Percentiles rank a stretch among this genome's conserved stretches.
Conservation (phyloP, 805 yeast species). For the Teunomyces panamensis region DNA sequence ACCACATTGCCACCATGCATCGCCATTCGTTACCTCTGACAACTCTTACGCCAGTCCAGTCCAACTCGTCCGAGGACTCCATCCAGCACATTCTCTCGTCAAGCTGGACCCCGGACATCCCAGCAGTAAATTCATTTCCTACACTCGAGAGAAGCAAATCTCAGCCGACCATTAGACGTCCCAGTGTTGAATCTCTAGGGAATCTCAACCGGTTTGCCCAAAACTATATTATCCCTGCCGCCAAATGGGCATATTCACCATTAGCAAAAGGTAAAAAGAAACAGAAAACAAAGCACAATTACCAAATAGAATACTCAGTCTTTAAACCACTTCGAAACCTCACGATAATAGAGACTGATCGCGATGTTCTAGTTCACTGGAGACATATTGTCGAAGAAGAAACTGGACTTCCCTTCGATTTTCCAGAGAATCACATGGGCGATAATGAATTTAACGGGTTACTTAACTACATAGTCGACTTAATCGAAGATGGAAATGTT, state of each 20-base stretch:
- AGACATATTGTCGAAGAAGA: slow-evolving; percentile 12
- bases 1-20: not conserved
- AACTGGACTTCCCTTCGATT: slow-evolving; percentile 8
- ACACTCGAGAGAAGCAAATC: slow-evolving; percentile 11
- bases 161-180: slow-evolving; percentile 10
- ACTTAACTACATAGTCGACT: slow-evolving; percentile 42
- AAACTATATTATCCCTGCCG: slow-evolving; percentile 24
- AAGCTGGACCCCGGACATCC: slow-evolving; percentile 10
- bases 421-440: slow-evolving; percentile 22
- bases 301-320: slow-evolving; percentile 55
- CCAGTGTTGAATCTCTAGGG: slow-evolving; percentile 9
- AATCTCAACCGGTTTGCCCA: slow-evolving; percentile 19
- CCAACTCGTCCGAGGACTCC: slow-evolving; percentile 1
- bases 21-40: not conserved
- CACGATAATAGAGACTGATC: slow-evolving; percentile 13
- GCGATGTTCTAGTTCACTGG: slow-evolving; percentile 18
- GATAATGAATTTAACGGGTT: slow-evolving; percentile 32
- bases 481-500: slow-evolving; percentile 43
- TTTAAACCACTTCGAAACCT: slow-evolving; percentile 37
- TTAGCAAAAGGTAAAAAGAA: slow-evolving; percentile 8
- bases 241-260: slow-evolving; percentile 31
- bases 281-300: slow-evolving; percentile 10
- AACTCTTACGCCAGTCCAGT: not conserved
- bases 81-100: slow-evolving; percentile 6
- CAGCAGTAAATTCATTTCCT: not conserved